Percentiles rank a stretch among this genome's conserved stretches.
phyloP scores from a whole-genome alignment of 1,139 yeast genomes.

The Kurtzmaniella quercitrusa region DNA sequence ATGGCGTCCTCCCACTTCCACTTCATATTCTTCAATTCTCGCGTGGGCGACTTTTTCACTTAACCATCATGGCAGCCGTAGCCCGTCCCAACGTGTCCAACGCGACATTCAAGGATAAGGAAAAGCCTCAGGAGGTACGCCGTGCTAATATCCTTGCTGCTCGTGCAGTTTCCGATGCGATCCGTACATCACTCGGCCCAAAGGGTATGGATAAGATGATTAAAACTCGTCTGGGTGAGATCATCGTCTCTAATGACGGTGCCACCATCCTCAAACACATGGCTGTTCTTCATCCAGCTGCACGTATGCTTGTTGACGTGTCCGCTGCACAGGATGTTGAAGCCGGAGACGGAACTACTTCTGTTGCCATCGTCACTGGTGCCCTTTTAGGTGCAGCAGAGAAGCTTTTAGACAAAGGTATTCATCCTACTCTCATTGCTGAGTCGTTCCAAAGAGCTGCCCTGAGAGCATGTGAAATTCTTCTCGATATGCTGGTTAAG shows the following conservation, averaged over 20 bases:
- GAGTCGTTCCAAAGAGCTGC: constrained; percentile 97
- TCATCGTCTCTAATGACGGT: constrained; percentile 95
- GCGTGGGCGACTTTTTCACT: constrained; percentile 7
- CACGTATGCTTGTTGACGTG: constrained; percentile 95
- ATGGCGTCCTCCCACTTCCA: not conserved
- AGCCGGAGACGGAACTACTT: constrained; percentile 98
- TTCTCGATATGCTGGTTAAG: constrained; percentile 79
- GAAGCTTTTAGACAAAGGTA: constrained; percentile 79
- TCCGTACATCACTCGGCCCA: constrained; percentile 95
- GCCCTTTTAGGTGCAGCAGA: constrained; percentile 95
- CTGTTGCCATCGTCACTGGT: constrained; percentile 94
- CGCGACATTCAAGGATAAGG: constrained; percentile 89
- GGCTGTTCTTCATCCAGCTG: constrained; percentile 98
- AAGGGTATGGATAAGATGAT: constrained; percentile 99
- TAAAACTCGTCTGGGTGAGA: constrained; percentile 87
- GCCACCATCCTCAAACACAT: constrained; percentile 94
- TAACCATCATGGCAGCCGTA: constrained; percentile 3
- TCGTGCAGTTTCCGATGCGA: constrained; percentile 96
- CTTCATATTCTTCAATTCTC: constrained; percentile 7
- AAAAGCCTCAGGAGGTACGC: constrained; percentile 97
- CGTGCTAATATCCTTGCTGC: constrained; percentile 92
- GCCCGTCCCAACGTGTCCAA: constrained; percentile 41
- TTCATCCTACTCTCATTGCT: constrained; percentile 93
- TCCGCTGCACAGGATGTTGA: constrained; percentile 97
- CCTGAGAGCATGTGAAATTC: constrained; percentile 74